Conservation (phyloP, 1,284 basidiomycete species). For the Acaromyces ingoldii region DNA sequence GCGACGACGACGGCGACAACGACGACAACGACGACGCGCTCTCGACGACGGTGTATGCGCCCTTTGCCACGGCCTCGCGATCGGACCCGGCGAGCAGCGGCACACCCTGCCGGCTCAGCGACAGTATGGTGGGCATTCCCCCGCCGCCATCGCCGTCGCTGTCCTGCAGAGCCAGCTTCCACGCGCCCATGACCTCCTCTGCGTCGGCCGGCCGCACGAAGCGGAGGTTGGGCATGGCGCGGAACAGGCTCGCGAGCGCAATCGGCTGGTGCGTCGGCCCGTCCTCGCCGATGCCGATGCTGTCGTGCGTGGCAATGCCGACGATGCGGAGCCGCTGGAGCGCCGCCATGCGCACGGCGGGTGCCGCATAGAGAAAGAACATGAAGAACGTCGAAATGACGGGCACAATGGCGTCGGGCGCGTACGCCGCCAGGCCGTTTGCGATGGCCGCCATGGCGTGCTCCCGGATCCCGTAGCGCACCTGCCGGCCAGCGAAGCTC, state of each 20-base stretch:
- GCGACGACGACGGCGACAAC: constrained; percentile 54
- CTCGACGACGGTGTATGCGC: constrained; percentile 85
- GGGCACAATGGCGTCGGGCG: constrained; percentile 70
- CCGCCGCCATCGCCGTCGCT: no score
- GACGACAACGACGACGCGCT: constrained; percentile 56
- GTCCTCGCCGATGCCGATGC: constrained; percentile 66
- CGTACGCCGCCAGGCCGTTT: constrained; percentile 79
- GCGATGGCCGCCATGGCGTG: constrained; percentile 95
- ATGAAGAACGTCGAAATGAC: constrained; percentile 58
- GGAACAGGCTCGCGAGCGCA: constrained; percentile 79
- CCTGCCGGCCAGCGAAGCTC: constrained; percentile 75
- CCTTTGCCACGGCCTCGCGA: constrained; percentile 75
- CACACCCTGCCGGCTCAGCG: constrained; percentile 83
- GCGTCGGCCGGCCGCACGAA: constrained; percentile 74
- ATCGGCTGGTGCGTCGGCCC: constrained; percentile 94
- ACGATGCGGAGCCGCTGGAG: constrained; percentile 84
- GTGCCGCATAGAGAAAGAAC: constrained; percentile 88
- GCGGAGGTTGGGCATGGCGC: constrained; percentile 78
- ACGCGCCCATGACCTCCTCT: constrained; percentile 87
- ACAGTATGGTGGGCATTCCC: constrained; percentile 78
- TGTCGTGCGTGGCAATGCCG: constrained; percentile 70
- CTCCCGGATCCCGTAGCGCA: constrained; percentile 94
- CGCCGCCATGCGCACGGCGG: constrained; percentile 84
- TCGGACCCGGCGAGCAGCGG: constrained; percentile 84
- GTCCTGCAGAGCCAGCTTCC: no score